Conservation (phyloP, 2,329 filamentous ascomycete genomes). For the Blastomyces gilchristii region DNA sequence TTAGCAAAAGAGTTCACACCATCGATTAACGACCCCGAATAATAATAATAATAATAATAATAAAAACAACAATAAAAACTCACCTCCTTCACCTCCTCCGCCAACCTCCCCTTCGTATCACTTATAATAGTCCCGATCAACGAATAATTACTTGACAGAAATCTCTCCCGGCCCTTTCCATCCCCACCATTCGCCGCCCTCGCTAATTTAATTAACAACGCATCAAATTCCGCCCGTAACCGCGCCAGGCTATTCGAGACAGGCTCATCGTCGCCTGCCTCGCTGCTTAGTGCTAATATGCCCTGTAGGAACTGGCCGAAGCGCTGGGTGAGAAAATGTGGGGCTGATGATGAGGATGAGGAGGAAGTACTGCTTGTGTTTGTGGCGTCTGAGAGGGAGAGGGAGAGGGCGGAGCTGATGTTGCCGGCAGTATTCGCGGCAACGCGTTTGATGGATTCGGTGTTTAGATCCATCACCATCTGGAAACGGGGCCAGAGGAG, state of each 20-base stretch:
- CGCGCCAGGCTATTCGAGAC: constrained; percentile 70
- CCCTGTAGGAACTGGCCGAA: constrained; percentile 88
- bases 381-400: constrained; percentile 24
- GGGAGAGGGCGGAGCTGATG: constrained; percentile 42
- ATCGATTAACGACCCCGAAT: no score
- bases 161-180: constrained; percentile 69
- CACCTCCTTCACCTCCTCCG: constrained; percentile 1
- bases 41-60: background rate
- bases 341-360: constrained; percentile 46
- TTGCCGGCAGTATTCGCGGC: constrained; percentile 30
- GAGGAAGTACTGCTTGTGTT: constrained; percentile 21
- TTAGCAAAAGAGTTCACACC: background rate
- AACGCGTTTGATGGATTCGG: constrained; percentile 65
- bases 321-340: constrained; percentile 85
- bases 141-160: constrained; percentile 93
- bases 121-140: constrained; percentile 87
- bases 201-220: constrained; percentile 67
- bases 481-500: constrained; percentile 93
- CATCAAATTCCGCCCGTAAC: constrained; percentile 70
- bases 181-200: constrained; percentile 47
- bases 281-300: constrained; percentile 70
- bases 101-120: constrained; percentile 30
- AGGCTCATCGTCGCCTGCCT: constrained; percentile 89
- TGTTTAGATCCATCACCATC: constrained; percentile 84
- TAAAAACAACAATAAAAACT: background rate